Base-by-base conservation (phyloP, 192 early-diverging fungal species). In the Coemansia sp. region DNA sequence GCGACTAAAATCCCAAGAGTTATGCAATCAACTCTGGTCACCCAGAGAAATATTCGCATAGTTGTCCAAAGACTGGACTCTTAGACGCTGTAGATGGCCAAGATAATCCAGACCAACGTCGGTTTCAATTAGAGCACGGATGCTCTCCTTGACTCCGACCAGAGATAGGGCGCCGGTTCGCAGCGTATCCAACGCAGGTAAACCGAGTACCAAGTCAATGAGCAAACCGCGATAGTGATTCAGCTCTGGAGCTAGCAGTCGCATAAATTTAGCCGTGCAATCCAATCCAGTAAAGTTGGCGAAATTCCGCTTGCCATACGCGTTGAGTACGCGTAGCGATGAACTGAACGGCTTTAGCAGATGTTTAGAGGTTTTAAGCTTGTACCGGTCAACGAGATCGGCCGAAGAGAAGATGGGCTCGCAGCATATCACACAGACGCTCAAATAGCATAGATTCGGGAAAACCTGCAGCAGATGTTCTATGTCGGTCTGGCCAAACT, bases 231-330 rank as follows among this genome's bases (percentile, higher is more conserved):
- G 14, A 42, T 42, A 42, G 10, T 42, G 40, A 42, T 42, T 9
- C 40, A 42, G 10, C 40, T 42, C 40, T 42, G 40, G 40, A 4
- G 40, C 40, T 14, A 42, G 11, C 13, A 42, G 16, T 4, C 40
- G 40, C 40, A 4, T 42, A 2, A 3, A 16, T 14, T 16, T 4
- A 16, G 40, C 13, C 11, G 4, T 42, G 16, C 3, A 0, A 16
- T 42, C 13, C 3, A 16, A 0, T 3, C 13, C 13, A 4, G 0
- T 4, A 42, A 0, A 4, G 4, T 4, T 4, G 4, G 2, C 11
- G 13, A 42, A 42, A 16, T 42, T 16, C 3, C 14, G 40, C 40
- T 42, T 3, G 11, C 13, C 40, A 4, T 42, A 16, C 13, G 40
- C 40, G 16, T 42, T 42, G 13, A 42, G 16, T 16, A 42, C 40